Base-by-base conservation (phyloP, 2,329 filamentous ascomycete species). In the Ambrosiella beaveri region DNA sequence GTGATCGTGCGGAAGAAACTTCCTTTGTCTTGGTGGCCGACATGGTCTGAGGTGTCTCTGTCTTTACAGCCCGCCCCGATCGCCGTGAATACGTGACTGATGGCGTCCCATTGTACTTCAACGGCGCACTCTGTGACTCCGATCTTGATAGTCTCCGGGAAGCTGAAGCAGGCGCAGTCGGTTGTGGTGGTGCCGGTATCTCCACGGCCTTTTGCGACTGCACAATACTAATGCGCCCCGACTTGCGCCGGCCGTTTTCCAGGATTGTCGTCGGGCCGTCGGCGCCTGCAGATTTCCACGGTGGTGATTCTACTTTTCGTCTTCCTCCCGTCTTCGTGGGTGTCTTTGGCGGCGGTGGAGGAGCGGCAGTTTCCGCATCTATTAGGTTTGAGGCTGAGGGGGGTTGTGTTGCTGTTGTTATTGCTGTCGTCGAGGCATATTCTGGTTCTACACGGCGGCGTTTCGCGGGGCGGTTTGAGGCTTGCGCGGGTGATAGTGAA, bases 191-290 rank as follows among this genome's bases (percentile, higher is more conserved):
- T 3, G 59, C 45, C 45, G 40, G 12, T 17, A 39, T 13, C 7
- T 47, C 35, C 12, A 41, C 35, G 39, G 8, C 39, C 7, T 45
- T 53, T 27, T 60, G 59, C 12, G 47, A 51, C 5, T 61, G 56
- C 12, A 81, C 65, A 1, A 68, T 67, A 65, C 85, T 84, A 64
- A 81, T 79, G 61, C 82, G 77, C 45, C 80, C 80, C 19, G 82
- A 85, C 65, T 82, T 84, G 61, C 82, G 77, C 62, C 77, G 77
- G 54, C 86, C 88, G 78, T 77, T 86, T 71, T 77, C 80, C 51
- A 85, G 79, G 67, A 94, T 90, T 0, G 86, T 85, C 2, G 91
- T 93, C 19, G 93, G 93, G 0, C 93, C 93, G 36, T 95, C 86
- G 45, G 86, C 88, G 60, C 79, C 79, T 62, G 86, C 79, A 66